Percentiles rank a stretch among this genome's conserved stretches.
Evolutionary conservation across 345 rosid species (phyloP).

Genomic region (Anacardium occidentale): DNA sequence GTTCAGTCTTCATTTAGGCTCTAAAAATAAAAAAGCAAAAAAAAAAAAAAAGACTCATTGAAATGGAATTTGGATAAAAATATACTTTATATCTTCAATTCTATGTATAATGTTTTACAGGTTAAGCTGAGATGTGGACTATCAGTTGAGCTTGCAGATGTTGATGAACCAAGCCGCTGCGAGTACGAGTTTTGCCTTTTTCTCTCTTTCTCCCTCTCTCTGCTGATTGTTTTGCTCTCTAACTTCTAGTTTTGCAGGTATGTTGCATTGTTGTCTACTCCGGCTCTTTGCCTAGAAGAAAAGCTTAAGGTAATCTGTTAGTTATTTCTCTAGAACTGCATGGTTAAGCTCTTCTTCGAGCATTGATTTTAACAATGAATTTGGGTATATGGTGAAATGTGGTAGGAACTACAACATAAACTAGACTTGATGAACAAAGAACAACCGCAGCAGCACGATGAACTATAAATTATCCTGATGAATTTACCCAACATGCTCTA

Average conservation of each 20-base stretch:
- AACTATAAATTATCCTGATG: conserved; percentile 40
- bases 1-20: not conserved
- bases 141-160: conserved; percentile 70
- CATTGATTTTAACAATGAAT: not conserved
- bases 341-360: not conserved
- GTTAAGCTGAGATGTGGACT: conserved; percentile 86
- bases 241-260: conserved; percentile 49
- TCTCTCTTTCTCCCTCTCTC: not conserved
- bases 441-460: conserved; percentile 66
- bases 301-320: conserved; percentile 60
- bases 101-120: conserved; percentile 31
- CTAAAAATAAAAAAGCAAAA: not conserved
- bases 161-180: conserved; percentile 98
- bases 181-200: conserved; percentile 51
- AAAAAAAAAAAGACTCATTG: not conserved
- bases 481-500: conserved; percentile 13
- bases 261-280: conserved; percentile 66
- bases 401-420: conserved; percentile 72
- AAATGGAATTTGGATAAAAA: not conserved
- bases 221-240: conserved; percentile 3
- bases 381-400: conserved; percentile 19
- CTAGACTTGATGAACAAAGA: conserved; percentile 62
- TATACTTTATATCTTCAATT: conserved; percentile 9
- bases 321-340: not conserved
- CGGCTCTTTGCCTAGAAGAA: conserved; percentile 71